Conservation (phyloP, 306 rosid species). For the Prosopis cineraria region DNA sequence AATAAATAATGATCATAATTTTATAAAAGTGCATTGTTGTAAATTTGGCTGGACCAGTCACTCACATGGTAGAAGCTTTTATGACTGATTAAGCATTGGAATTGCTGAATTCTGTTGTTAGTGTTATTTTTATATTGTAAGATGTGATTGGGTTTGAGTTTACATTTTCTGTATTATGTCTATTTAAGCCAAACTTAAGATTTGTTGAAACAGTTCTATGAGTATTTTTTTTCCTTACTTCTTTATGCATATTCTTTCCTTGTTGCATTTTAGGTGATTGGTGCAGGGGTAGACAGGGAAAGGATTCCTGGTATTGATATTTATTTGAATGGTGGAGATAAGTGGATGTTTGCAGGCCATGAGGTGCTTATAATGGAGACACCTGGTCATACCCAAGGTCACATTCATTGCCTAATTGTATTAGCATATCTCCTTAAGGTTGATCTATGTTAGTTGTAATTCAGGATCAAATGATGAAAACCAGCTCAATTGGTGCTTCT, state of each 20-base stretch:
- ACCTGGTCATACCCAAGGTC: slow-evolving; percentile 97
- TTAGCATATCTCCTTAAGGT: slow-evolving; percentile 1
- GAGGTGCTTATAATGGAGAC: slow-evolving; percentile 92
- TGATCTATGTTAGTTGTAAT: slow-evolving; percentile 1
- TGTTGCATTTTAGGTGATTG: slow-evolving; percentile 74
- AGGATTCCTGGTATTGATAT: slow-evolving; percentile 92
- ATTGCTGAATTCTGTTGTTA: not conserved
- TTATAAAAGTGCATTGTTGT: not conserved
- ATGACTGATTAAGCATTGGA: not conserved
- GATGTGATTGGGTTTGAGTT: not conserved
- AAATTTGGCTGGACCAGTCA: not conserved
- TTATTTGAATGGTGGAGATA: slow-evolving; percentile 86
- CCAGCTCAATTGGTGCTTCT: slow-evolving; percentile 2
- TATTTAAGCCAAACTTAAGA: not conserved
- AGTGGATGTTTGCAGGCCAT: slow-evolving; percentile 99
- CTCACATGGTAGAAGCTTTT: not conserved
- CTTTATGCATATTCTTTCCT: slow-evolving; percentile 8
- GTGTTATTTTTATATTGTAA: not conserved
- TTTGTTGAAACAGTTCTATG: not conserved
- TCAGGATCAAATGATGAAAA: slow-evolving; percentile 1
- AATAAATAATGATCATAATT: not conserved
- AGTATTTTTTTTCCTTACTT: not conserved
- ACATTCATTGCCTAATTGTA: slow-evolving; percentile 30
- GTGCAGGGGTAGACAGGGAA: slow-evolving; percentile 74
- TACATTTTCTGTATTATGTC: not conserved